These are phyloP conservation scores for Epichloe aotearoae DNA, from an alignment of 2,329 filamentous ascomycete genomes.

Conservation along the genomic window DNA sequence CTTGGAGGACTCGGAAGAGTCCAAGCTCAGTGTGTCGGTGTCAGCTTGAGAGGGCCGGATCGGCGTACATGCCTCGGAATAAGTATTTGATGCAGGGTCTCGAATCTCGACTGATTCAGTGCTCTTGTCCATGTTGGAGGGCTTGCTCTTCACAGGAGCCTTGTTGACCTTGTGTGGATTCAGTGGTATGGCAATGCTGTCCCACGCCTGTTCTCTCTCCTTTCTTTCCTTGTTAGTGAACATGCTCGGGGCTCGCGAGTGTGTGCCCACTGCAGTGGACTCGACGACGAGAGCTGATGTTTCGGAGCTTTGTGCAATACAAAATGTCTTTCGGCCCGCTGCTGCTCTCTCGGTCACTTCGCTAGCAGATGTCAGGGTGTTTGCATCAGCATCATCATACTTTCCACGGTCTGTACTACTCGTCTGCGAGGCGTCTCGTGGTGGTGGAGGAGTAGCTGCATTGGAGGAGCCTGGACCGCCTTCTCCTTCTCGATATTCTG, in stretches of 20 bases:
- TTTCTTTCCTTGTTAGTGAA: constrained; percentile 20
- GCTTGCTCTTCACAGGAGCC: background rate
- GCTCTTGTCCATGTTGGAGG: background rate
- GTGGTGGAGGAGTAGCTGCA: background rate
- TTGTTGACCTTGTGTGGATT: constrained; percentile 9
- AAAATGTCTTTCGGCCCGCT: background rate
- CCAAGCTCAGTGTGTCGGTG: background rate
- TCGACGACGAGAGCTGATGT: background rate
- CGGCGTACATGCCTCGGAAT: background rate
- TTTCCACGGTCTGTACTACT: background rate
- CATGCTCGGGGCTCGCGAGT: constrained; percentile 8
- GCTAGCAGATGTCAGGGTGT: background rate
- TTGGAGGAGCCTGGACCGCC: background rate
- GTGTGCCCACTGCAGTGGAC: background rate
- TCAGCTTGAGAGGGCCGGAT: background rate
- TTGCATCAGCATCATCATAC: background rate
- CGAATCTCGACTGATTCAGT: background rate
- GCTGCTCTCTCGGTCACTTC: background rate
- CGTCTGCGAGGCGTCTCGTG: background rate
- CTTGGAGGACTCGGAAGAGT: constrained; percentile 1
- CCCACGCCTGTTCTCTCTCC: constrained; percentile 18
- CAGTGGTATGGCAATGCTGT: constrained; percentile 22
- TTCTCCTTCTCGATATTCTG: background rate
- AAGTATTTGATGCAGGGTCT: background rate
- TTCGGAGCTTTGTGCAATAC: background rate